Conservation (phyloP, 2,329 filamentous ascomycete genomes). For the Scedosporium aurantiacum region DNA sequence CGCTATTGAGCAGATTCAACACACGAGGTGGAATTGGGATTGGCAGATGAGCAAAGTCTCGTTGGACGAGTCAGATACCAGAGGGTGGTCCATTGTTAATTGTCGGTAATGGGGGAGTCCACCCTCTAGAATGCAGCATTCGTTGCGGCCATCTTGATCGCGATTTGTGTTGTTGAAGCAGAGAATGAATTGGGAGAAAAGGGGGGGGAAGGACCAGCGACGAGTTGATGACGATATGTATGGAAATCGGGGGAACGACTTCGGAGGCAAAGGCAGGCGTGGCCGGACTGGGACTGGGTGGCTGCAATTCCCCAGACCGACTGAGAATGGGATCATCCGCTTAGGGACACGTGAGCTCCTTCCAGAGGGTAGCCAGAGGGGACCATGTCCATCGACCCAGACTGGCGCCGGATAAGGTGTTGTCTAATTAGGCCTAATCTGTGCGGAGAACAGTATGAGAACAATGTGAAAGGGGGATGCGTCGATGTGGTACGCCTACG, state of each 20-base stretch:
- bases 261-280: background rate
- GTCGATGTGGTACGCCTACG: no score
- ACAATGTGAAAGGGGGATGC: background rate
- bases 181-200: background rate
- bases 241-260: background rate
- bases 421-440: background rate
- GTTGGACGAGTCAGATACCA: slow-evolving; percentile 22
- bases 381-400: background rate
- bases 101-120: slow-evolving; percentile 19
- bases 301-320: background rate
- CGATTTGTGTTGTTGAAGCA: background rate
- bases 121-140: slow-evolving; percentile 38
- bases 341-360: slow-evolving; percentile 4
- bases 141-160: slow-evolving; percentile 14
- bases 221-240: background rate
- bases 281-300: background rate
- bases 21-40: background rate
- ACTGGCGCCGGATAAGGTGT: background rate
- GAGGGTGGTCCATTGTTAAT: slow-evolving; percentile 41
- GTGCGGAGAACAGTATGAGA: background rate
- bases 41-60: slow-evolving; percentile 6
- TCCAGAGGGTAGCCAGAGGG: background rate
- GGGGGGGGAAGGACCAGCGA: background rate
- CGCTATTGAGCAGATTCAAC: background rate
- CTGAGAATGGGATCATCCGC: background rate